phyloP scores from a whole-genome alignment of 1,284 basidiomycete genomes.

The Austroboletus niveus region DNA sequence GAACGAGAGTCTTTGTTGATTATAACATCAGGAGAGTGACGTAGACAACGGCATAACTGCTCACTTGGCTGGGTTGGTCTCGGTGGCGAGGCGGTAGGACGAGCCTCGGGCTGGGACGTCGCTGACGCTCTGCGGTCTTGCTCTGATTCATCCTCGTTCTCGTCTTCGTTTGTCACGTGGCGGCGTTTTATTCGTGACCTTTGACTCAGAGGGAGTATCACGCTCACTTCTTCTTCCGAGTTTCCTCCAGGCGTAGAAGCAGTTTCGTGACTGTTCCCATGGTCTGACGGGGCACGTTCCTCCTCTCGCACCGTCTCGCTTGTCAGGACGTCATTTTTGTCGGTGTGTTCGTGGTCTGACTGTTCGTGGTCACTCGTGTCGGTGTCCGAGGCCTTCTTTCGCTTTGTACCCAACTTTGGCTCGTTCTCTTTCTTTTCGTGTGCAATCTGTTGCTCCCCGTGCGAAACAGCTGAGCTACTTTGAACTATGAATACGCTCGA shows the following conservation, averaged over 20 bases:
- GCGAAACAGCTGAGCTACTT: background rate
- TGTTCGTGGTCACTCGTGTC: slow-evolving; percentile 1
- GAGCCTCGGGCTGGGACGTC: background rate
- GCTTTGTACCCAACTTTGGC: background rate
- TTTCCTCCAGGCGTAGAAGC: background rate
- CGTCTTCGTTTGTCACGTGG: slow-evolving; percentile 5
- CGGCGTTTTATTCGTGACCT: slow-evolving; percentile 8
- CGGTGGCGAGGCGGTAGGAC: slow-evolving; percentile 3
- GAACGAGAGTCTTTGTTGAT: background rate
- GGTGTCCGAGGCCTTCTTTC: background rate
- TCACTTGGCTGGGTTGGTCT: slow-evolving; percentile 6
- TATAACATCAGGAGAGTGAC: background rate
- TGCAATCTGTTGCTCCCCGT: background rate
- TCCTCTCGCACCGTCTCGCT: slow-evolving; percentile 1
- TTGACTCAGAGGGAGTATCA: background rate
- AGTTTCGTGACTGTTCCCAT: background rate
- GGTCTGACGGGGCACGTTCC: slow-evolving; percentile 1
- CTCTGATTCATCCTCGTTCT: slow-evolving; percentile 8
- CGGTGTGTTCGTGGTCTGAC: background rate
- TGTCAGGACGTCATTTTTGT: background rate
- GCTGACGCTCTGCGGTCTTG: background rate
- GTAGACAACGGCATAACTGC: background rate
- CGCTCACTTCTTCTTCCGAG: slow-evolving; percentile 4
- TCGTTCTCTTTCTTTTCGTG: background rate
- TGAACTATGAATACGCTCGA: background rate